A percentile compares a stretch with the other conserved stretches of the same genome.
These are phyloP conservation scores for Saccharomycopsis babjevae DNA, from an alignment of 805 yeast genomes.

Conservation along the genomic window DNA sequence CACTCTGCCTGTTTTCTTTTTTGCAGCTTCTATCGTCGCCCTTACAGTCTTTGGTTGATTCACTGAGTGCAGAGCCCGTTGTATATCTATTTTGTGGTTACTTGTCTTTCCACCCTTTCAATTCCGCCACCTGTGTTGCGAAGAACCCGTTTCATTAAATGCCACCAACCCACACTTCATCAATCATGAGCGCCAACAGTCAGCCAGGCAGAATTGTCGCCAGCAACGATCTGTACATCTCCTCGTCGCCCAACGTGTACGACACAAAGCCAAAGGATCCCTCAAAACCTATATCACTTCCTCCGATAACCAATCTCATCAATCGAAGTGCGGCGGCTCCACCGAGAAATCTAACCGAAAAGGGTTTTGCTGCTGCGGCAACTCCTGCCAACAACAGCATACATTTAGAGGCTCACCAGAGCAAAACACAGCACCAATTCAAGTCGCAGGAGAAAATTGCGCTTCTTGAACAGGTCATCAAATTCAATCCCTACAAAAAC, in stretches of 20 bases:
- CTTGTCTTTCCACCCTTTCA: too few species aligned
- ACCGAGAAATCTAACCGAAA: background rate
- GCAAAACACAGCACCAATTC: constrained; percentile 18
- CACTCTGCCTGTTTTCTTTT: too few species aligned
- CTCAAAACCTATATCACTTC: background rate
- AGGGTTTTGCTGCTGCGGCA: background rate
- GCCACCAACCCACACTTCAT: too few species aligned
- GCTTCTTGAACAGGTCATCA: constrained; percentile 14
- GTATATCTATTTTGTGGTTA: too few species aligned
- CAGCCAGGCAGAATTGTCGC: background rate
- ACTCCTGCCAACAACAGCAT: background rate
- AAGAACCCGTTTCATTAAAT: too few species aligned
- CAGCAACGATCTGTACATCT: background rate
- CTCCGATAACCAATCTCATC: background rate
- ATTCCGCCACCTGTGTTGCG: too few species aligned
- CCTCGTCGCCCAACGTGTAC: background rate
- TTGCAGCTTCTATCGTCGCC: too few species aligned
- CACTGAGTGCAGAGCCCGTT: too few species aligned
- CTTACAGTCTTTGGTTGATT: too few species aligned
- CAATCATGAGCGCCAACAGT: background rate
- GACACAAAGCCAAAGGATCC: background rate
- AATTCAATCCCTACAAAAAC: constrained; percentile 16
- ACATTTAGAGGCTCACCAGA: background rate
- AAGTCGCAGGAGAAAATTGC: constrained; percentile 16
- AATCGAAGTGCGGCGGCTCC: background rate